phyloP scores from a whole-genome alignment of 2,329 filamentous ascomycete species.

The Orbilia blumenaviensis region DNA sequence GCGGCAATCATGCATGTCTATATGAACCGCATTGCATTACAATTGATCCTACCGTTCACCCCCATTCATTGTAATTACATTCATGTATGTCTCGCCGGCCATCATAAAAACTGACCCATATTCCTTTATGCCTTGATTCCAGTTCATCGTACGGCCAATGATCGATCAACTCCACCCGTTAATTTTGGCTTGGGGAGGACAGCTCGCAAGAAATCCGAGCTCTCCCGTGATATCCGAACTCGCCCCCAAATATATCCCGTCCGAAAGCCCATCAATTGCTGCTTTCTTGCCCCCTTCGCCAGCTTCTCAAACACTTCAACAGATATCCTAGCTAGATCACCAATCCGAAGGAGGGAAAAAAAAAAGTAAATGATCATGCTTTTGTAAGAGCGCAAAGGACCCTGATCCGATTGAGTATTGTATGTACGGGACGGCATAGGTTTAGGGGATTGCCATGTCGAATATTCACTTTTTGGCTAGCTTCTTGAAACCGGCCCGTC shows the following conservation, averaged over 20 bases:
- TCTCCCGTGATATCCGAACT: conserved; percentile 19
- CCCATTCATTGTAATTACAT: neutral
- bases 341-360: too few species aligned
- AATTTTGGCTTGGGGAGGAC: neutral
- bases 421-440: neutral
- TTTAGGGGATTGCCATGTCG: neutral
- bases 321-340: neutral
- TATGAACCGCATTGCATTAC: neutral
- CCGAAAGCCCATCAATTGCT: neutral
- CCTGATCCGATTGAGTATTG: neutral
- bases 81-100: neutral
- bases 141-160: neutral
- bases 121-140: neutral
- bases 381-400: neutral
- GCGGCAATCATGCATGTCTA: neutral
- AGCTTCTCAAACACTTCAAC: conserved; percentile 11
- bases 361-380: neutral
- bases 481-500: conserved; percentile 12
- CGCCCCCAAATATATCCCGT: conserved; percentile 10
- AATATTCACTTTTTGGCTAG: neutral
- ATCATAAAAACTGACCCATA: neutral
- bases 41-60: neutral
- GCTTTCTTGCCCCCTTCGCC: neutral
- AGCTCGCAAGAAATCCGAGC: neutral
- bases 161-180: conserved; percentile 2